Conservation (phyloP, 495 filamentous ascomycete species). For the Oleoguttula mirabilis region DNA sequence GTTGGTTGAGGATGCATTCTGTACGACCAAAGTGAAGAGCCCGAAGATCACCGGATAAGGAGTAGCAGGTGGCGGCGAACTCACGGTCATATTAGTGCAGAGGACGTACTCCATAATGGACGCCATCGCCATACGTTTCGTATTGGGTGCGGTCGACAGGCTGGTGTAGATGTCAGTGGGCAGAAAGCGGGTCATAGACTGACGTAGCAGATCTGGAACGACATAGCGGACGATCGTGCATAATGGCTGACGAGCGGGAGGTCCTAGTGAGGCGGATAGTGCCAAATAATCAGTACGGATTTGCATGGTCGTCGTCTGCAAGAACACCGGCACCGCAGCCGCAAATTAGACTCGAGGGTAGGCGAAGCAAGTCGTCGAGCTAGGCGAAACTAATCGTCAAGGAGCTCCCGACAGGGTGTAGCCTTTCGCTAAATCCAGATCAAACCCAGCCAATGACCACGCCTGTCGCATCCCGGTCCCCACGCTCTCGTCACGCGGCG, state of each 20-base stretch:
- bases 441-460: conserved; percentile 5
- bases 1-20: too few relatives aligned
- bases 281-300: not conserved
- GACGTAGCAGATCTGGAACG: too few relatives aligned
- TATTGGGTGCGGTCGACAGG: too few relatives aligned
- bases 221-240: too few relatives aligned
- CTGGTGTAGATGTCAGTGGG: too few relatives aligned
- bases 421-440: conserved; percentile 1
- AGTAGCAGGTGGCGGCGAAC: too few relatives aligned
- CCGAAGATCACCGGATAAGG: too few relatives aligned
- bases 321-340: not conserved
- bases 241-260: not conserved
- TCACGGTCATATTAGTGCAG: too few relatives aligned
- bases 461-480: not conserved
- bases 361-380: not conserved
- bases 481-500: not conserved
- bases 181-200: not conserved
- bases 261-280: conserved; percentile 2
- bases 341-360: not conserved
- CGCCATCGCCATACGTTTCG: too few relatives aligned
- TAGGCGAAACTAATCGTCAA: too few relatives aligned
- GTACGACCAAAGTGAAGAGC: too few relatives aligned
- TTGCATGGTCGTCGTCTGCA: not conserved
- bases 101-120: too few relatives aligned
- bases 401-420: not conserved